Evolutionary conservation across 805 yeast genomes (phyloP).

Genomic region (Grigorovia humatica): DNA sequence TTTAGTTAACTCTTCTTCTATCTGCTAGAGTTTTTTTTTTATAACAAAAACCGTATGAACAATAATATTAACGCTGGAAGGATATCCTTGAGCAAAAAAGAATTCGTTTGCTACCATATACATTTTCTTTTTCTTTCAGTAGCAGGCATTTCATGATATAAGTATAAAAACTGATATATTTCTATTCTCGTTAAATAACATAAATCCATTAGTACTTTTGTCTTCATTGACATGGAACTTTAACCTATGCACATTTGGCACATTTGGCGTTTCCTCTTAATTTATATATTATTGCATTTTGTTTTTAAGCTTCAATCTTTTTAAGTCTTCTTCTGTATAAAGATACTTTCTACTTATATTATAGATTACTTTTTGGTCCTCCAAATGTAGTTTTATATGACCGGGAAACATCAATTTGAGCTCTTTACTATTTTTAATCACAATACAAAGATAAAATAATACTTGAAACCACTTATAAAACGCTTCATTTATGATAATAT

Average conservation of each 20-base stretch:
- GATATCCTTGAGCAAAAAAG: not conserved
- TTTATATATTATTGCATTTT: not conserved
- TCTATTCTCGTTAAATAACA: not conserved
- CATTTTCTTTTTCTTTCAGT: not conserved
- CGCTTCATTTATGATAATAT: constrained; percentile 66
- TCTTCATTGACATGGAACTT: no score
- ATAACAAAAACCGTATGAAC: not conserved
- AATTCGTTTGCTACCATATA: not conserved
- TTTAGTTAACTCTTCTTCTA: no score
- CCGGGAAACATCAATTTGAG: constrained; percentile 25
- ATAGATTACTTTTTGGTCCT: constrained; percentile 19
- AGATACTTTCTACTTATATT: constrained; percentile 12
- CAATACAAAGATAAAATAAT: constrained; percentile 50
- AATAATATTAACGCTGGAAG: not conserved
- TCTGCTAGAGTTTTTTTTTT: not conserved
- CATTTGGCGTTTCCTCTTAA: not conserved
- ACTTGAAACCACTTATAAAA: constrained; percentile 54
- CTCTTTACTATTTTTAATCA: constrained; percentile 34
- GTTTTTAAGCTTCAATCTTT: not conserved
- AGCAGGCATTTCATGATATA: no score
- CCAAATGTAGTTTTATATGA: constrained; percentile 12
- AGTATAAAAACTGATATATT: no score
- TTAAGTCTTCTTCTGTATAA: not conserved
- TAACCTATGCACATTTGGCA: not conserved
- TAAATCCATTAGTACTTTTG: not conserved